Evolutionary conservation across 2,329 filamentous ascomycete genomes (phyloP).

Genomic region (Fusarium sterilihyphosum): DNA sequence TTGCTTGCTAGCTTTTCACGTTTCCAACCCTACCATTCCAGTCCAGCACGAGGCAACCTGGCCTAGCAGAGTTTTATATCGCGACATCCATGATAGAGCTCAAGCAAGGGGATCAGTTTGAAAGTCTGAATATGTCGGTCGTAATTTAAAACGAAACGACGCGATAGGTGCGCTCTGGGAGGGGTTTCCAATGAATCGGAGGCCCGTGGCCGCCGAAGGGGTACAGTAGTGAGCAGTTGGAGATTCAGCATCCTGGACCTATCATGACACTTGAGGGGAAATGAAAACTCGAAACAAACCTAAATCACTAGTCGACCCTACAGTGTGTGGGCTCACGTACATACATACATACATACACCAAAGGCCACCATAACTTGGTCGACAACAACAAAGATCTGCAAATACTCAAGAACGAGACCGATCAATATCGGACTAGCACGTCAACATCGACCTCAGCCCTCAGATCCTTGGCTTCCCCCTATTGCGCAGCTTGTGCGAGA

Average conservation of each 20-base stretch:
- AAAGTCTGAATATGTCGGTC: conserved; percentile 5
- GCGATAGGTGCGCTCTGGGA: conserved; percentile 8
- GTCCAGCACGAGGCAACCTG: neutral
- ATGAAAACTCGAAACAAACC: conserved; percentile 15
- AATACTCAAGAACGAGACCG: neutral
- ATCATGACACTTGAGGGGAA: conserved; percentile 15
- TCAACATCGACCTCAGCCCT: neutral
- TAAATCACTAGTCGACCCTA: neutral
- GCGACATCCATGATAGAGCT: conserved; percentile 5
- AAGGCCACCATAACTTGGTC: neutral
- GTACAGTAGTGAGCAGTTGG: neutral
- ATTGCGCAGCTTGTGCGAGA: conserved; percentile 7
- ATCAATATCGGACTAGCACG: neutral
- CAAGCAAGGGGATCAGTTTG: neutral
- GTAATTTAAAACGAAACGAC: conserved; percentile 23
- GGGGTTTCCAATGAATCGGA: neutral
- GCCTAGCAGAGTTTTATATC: conserved; percentile 18
- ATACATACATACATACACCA: neutral
- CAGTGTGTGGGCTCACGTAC: neutral
- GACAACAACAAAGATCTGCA: neutral
- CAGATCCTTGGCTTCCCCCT: neutral
- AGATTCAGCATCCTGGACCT: conserved; percentile 7
- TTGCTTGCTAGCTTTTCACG: neutral
- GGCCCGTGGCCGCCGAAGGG: neutral
- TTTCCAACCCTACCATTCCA: conserved; percentile 1